A percentile compares a stretch with the other conserved stretches of the same genome.
Evolutionary conservation across 306 rosid genomes (phyloP).

Genomic region (Medicago ruthenica): DNA sequence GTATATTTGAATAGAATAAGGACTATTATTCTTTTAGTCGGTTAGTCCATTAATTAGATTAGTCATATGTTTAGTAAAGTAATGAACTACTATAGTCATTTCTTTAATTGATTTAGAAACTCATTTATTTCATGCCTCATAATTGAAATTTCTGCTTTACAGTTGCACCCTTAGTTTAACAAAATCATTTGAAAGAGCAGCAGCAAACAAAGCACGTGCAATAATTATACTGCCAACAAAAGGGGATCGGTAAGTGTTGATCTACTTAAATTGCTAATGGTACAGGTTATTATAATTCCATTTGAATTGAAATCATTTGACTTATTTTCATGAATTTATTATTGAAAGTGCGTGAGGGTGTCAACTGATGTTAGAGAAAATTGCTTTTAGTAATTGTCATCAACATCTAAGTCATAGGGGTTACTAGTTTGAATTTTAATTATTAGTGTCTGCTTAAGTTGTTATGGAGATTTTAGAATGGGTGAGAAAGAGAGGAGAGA

Average conservation of each 20-base stretch:
- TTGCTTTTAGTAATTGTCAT: slow-evolving; percentile 13
- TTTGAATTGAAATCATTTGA: slow-evolving; percentile 29
- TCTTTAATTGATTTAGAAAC: slow-evolving; percentile 19
- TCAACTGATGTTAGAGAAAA: slow-evolving; percentile 7
- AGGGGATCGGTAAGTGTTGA: slow-evolving; percentile 78
- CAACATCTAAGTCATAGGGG: slow-evolving; percentile 9
- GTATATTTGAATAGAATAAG: background rate
- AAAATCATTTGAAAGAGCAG: slow-evolving; percentile 93
- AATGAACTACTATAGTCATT: slow-evolving; percentile 1
- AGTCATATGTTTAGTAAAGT: slow-evolving; percentile 1
- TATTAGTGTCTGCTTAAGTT: background rate
- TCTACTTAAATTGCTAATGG: slow-evolving; percentile 30
- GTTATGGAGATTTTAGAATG: background rate
- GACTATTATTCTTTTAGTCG: background rate
- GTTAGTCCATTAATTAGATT: background rate
- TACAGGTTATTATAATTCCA: slow-evolving; percentile 10
- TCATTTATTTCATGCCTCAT: slow-evolving; percentile 43
- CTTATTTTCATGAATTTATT: slow-evolving; percentile 32
- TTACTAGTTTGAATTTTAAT: slow-evolving; percentile 21
- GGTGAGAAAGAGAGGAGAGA: background rate
- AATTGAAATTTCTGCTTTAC: slow-evolving; percentile 53
- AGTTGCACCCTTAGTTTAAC: slow-evolving; percentile 92
- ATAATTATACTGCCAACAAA: slow-evolving; percentile 90
- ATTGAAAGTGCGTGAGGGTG: slow-evolving; percentile 8
- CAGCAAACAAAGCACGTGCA: slow-evolving; percentile 89